These are phyloP conservation scores for Solanum appendiculatum DNA, from an alignment of 257 asterid species.

Conservation along the genomic window DNA sequence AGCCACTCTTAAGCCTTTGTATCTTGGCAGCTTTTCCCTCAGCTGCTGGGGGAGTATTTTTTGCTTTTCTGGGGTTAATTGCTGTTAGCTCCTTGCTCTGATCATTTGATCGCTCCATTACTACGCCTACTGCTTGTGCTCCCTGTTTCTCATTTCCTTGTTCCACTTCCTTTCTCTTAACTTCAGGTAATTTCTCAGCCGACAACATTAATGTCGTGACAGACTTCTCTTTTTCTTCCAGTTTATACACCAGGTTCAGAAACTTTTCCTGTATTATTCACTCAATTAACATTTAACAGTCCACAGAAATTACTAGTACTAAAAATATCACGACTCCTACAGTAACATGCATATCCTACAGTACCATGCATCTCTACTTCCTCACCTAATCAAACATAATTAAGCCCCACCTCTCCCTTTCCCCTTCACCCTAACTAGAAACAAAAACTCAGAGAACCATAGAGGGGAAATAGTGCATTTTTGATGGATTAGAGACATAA, in stretches of 20 bases:
- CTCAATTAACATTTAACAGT: background rate
- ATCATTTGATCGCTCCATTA: conserved; percentile 9
- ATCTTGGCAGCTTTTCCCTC: conserved; percentile 82
- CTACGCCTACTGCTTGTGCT: conserved; percentile 27
- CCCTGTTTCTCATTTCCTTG: conserved; percentile 7
- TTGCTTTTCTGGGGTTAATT: background rate
- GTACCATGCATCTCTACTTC: background rate
- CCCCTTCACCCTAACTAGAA: background rate
- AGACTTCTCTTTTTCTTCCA: conserved; percentile 21
- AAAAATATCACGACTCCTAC: background rate
- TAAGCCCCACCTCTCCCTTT: background rate
- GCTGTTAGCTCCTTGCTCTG: conserved; percentile 5
- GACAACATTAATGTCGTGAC: conserved; percentile 37
- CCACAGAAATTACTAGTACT: background rate
- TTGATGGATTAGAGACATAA: background rate
- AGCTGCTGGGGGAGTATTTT: conserved; percentile 10
- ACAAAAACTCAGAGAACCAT: background rate
- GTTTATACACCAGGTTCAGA: conserved; percentile 21
- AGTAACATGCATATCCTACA: background rate
- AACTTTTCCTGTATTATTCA: conserved; percentile 40
- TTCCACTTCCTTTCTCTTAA: conserved; percentile 18
- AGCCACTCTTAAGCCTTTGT: conserved; percentile 90
- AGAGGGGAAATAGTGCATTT: background rate
- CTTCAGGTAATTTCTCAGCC: conserved; percentile 12
- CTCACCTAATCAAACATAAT: background rate